Conservation (phyloP, 139 green algal species). For the Dunaliella primolecta region DNA sequence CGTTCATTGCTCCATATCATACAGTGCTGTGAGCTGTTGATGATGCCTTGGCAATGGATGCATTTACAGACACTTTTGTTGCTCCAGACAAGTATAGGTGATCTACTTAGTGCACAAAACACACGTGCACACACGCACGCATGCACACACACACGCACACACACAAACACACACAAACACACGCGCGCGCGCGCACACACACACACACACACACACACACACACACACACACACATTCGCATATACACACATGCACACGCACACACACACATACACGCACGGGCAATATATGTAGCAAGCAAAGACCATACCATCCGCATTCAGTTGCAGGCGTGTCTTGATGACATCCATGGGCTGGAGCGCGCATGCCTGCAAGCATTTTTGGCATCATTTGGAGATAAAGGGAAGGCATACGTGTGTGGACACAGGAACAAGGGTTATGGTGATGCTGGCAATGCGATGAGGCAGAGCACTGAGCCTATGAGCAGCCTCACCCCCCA, state of each 20-base stretch:
- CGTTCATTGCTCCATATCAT: too few species aligned
- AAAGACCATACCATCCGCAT: slow-evolving; percentile 47
- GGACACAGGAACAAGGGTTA: too few species aligned
- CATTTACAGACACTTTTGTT: too few species aligned
- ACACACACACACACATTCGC: background rate
- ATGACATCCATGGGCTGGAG: slow-evolving; percentile 93
- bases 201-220: background rate
- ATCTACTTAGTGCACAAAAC: too few species aligned
- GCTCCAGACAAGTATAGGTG: too few species aligned
- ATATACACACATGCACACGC: background rate
- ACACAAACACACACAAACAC: background rate
- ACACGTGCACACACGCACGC: background rate
- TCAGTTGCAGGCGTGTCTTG: slow-evolving; percentile 93
- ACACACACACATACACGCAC: background rate
- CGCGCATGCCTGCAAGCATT: slow-evolving; percentile 57
- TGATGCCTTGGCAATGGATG: too few species aligned
- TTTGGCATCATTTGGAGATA: background rate
- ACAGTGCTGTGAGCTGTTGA: too few species aligned
- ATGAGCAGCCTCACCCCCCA: too few species aligned
- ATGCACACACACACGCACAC: background rate
- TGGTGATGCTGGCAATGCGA: too few species aligned
- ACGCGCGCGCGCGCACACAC: background rate
- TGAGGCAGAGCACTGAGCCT: too few species aligned
- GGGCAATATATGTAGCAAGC: too few species aligned
- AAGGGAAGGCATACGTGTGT: too few species aligned